Evolutionary conservation across 1,139 yeast genomes (phyloP).

Genomic region (Debaryomyces singareniensis): DNA sequence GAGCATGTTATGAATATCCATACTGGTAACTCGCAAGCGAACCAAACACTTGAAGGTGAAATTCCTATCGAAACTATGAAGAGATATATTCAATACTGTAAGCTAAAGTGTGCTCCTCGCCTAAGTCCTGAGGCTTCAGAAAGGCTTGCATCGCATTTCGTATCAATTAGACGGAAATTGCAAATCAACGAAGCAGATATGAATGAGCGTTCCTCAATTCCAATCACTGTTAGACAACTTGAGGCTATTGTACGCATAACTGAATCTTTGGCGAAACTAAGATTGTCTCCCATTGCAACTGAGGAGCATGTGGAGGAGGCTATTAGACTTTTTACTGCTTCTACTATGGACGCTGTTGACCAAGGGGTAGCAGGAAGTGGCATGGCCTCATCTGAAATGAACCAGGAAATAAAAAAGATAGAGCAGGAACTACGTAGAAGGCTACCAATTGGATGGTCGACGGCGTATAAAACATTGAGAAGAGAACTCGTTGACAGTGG

Average conservation of each 20-base stretch:
- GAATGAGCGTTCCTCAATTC: constrained; percentile 89
- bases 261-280: constrained; percentile 86
- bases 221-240: constrained; percentile 94
- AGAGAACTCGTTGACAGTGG: constrained; percentile 78
- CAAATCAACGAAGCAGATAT: constrained; percentile 76
- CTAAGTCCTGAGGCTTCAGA: constrained; percentile 87
- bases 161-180: constrained; percentile 78
- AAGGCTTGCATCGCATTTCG: constrained; percentile 89
- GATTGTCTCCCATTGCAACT: constrained; percentile 75
- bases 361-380: constrained; percentile 58
- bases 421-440: constrained; percentile 85
- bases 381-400: constrained; percentile 40
- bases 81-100: constrained; percentile 85
- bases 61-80: constrained; percentile 89
- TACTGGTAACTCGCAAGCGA: constrained; percentile 57
- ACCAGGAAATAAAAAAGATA: constrained; percentile 67
- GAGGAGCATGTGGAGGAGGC: constrained; percentile 95
- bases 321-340: constrained; percentile 86
- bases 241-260: constrained; percentile 97
- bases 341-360: constrained; percentile 96
- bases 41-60: constrained; percentile 64
- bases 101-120: constrained; percentile 87
- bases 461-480: constrained; percentile 77
- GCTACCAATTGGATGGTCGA: constrained; percentile 95
- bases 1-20: constrained; percentile 94